Conservation (phyloP, 352 stramenopile genomes). For the Thalassiosira hispida region DNA sequence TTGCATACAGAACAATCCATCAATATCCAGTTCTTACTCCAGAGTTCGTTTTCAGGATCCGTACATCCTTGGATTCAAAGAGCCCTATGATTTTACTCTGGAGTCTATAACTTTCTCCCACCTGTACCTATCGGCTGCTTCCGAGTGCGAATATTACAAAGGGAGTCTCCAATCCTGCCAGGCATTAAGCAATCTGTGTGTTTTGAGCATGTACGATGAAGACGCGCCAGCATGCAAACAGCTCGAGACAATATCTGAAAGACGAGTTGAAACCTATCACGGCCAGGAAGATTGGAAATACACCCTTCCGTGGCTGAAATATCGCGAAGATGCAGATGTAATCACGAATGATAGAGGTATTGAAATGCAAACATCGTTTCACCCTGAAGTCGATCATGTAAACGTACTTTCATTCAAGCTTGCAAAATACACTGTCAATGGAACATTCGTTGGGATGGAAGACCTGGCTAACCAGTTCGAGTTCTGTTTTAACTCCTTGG, state of each 20-base stretch:
- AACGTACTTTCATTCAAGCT: constrained; percentile 89
- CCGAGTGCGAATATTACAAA: constrained; percentile 90
- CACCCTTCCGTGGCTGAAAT: constrained; percentile 91
- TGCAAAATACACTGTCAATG: constrained; percentile 89
- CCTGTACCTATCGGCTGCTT: constrained; percentile 84
- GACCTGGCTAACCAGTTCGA: constrained; percentile 86
- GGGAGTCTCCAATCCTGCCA: constrained; percentile 87
- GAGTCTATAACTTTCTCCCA: constrained; percentile 86
- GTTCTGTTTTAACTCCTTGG: constrained; percentile 80
- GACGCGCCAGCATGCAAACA: constrained; percentile 84
- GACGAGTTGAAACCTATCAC: constrained; percentile 52
- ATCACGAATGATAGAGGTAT: constrained; percentile 86
- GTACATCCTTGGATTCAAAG: constrained; percentile 54
- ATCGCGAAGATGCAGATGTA: constrained; percentile 76
- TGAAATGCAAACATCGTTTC: constrained; percentile 89
- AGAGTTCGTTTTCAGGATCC: constrained; percentile 69
- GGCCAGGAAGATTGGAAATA: constrained; percentile 73
- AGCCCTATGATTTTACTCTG: constrained; percentile 61
- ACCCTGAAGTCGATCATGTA: constrained; percentile 59
- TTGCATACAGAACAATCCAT: constrained; percentile 70
- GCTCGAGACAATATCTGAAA: constrained; percentile 80
- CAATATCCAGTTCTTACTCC: constrained; percentile 56
- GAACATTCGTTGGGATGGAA: constrained; percentile 86
- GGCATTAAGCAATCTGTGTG: constrained; percentile 91
- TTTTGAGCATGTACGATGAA: constrained; percentile 90